Base-by-base conservation (phyloP, 768 basidiomycete species). In the Trametes cinnabarina region DNA sequence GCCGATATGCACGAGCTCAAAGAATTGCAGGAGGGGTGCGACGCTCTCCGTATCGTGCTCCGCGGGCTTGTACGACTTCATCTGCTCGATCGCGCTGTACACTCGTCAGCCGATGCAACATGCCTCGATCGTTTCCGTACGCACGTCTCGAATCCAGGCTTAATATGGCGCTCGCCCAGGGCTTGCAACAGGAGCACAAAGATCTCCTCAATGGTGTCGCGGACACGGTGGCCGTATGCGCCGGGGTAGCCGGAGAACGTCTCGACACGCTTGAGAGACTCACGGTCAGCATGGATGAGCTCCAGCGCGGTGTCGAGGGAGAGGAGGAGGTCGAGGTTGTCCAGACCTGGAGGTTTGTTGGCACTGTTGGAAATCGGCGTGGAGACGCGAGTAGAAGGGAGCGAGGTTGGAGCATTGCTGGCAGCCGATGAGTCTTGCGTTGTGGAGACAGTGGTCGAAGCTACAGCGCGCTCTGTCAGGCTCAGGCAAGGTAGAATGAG, bases 1-100 rank as follows among this genome's bases (percentile, higher is more conserved):
- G 1, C 94, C 97, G 15, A 98, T 78, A 74, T 98, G 97, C 0
- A 96, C 96, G 22, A 98, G 78, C 76, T 98, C 96, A 63, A 99
- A 98, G 74, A 98, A 98, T 69, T 98, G 95, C 39, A 98, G 75
- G 3, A 99, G 74, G 0, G 97, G 97, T 1, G 95, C 94, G 2
- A 98, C 95, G 62, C 84, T 87, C 22, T 84, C 85, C 35, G 86
- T 86, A 49, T 87, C 81, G 65, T 92, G 92, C 60, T 95, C 94
- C 0, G 88, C 86, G 0, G 97, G 94, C 68, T 86, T 87, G 69
- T 96, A 98, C n/a, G 80, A 75, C 43, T 78, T 80, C 94, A 98
- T 98, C 63, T 92, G 87, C 44, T 89, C 84, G 2, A 85, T 92
- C 6, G 97, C 97, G 55, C 94, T 96, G 57, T 22, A 30, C 14